A percentile compares a stretch with the other conserved stretches of the same genome.
These are phyloP conservation scores for Fusarium marasasianum DNA, from an alignment of 2,329 filamentous ascomycete genomes.

Conservation along the genomic window DNA sequence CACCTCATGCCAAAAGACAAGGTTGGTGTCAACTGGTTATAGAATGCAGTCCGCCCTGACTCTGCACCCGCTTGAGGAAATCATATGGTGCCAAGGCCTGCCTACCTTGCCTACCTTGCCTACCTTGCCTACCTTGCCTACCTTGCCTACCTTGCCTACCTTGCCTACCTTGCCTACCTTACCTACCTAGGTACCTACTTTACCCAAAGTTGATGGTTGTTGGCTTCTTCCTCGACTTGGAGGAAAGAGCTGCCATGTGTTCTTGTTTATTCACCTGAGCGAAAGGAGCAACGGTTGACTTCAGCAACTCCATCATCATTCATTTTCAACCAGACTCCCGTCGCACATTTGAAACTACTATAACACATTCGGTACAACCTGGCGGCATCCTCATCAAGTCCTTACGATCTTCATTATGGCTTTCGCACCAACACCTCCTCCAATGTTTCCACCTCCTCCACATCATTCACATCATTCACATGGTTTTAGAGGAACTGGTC, in stretches of 20 bases:
- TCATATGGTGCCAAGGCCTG: not conserved
- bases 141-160: not conserved
- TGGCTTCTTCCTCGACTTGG: not conserved
- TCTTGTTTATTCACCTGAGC: not conserved
- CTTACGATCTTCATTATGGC: constrained; percentile 30
- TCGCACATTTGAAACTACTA: not conserved
- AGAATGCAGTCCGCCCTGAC: not conserved
- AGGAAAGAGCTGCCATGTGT: not conserved
- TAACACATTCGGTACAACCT: not conserved
- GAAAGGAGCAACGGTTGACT: not conserved
- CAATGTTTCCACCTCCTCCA: too few species aligned
- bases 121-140: not conserved
- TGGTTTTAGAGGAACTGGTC: too few species aligned
- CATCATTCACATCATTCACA: too few species aligned
- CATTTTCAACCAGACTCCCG: not conserved
- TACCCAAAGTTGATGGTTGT: not conserved
- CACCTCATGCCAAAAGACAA: not conserved
- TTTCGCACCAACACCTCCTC: not conserved
- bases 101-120: not conserved
- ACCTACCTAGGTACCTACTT: too few species aligned
- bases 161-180: not conserved
- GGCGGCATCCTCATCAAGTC: not conserved
- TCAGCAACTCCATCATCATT: not conserved
- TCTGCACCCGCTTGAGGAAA: not conserved
- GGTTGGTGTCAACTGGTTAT: not conserved